These are phyloP conservation scores for Pseudotsuga menziesii DNA, from an alignment of 75 land plant species.

Conservation along the genomic window DNA sequence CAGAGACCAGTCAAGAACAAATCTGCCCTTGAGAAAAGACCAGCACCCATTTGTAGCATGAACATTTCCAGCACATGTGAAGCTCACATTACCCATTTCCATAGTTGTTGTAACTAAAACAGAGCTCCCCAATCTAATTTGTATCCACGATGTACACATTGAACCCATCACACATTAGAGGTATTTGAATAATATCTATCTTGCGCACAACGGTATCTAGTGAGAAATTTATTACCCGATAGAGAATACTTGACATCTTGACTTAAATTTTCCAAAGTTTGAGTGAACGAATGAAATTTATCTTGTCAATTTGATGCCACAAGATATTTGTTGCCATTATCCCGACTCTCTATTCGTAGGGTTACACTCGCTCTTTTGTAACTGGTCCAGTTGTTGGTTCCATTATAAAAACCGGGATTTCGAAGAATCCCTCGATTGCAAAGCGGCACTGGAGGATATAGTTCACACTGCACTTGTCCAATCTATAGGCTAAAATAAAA, in stretches of 20 bases:
- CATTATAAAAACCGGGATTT: conserved; percentile 20
- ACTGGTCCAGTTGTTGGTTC: conserved; percentile 10
- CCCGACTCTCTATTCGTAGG: not conserved
- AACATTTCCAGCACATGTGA: conserved; percentile 47
- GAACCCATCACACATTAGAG: not conserved
- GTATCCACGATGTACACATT: conserved; percentile 56
- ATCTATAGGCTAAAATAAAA: not conserved
- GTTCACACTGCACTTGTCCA: conserved; percentile 29
- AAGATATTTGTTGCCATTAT: conserved; percentile 14
- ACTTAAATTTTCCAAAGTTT: conserved; percentile 41
- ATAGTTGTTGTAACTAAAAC: conserved; percentile 49
- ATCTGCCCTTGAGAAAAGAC: conserved; percentile 91
- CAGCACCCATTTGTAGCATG: conserved; percentile 63
- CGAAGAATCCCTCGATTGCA: conserved; percentile 65
- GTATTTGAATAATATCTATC: not conserved
- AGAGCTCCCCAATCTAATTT: conserved; percentile 27
- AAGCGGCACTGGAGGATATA: conserved; percentile 47
- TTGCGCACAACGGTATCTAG: not conserved
- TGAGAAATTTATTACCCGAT: conserved; percentile 28
- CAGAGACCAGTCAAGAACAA: conserved; percentile 30
- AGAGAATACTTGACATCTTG: conserved; percentile 36
- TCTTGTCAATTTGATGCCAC: conserved; percentile 19
- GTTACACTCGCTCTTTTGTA: not conserved
- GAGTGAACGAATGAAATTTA: conserved; percentile 31
- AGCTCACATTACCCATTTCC: conserved; percentile 14